These are phyloP conservation scores for Alternaria viburni DNA, from an alignment of 2,329 filamentous ascomycete genomes.

Conservation along the genomic window DNA sequence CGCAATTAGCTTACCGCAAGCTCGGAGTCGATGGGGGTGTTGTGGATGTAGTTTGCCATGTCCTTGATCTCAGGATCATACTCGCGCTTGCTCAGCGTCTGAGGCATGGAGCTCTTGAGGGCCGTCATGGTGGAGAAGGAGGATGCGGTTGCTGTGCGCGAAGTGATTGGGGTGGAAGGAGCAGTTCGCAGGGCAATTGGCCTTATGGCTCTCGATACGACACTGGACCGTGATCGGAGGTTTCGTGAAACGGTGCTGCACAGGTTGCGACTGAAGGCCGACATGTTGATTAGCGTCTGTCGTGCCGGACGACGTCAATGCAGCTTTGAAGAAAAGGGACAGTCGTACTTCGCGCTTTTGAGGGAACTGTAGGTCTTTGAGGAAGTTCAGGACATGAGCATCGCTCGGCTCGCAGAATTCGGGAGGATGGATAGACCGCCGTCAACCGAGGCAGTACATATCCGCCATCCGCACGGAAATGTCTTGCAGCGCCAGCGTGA, in stretches of 20 bases:
- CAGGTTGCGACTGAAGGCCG: constrained; percentile 51
- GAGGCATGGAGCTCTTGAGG: constrained; percentile 44
- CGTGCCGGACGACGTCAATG: constrained; percentile 40
- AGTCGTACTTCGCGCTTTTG: constrained; percentile 43
- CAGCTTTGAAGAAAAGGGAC: constrained; percentile 38
- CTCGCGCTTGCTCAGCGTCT: constrained; percentile 50
- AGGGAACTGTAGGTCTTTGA: constrained; percentile 27
- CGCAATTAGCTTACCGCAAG: constrained; percentile 73
- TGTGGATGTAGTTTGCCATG: constrained; percentile 94
- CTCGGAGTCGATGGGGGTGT: constrained; percentile 87
- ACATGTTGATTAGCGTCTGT: constrained; percentile 50
- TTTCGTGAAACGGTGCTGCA: constrained; percentile 48
- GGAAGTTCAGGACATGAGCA: constrained; percentile 25
- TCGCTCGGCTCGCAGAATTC: constrained; percentile 35
- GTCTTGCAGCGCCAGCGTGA: neutral
- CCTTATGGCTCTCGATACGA: constrained; percentile 44
- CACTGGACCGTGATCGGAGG: constrained; percentile 42
- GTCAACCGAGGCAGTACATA: constrained; percentile 38
- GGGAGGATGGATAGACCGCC: constrained; percentile 35
- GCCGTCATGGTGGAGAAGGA: constrained; percentile 49
- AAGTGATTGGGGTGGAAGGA: constrained; percentile 27
- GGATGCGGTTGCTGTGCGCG: constrained; percentile 31
- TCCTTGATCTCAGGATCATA: constrained; percentile 95
- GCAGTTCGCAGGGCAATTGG: constrained; percentile 44
- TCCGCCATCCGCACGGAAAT: neutral